Evolutionary conservation across 768 basidiomycete species (phyloP), one percentile per base, ranked within the genome.

Genomic region (Auriscalpium microsporum): DNA sequence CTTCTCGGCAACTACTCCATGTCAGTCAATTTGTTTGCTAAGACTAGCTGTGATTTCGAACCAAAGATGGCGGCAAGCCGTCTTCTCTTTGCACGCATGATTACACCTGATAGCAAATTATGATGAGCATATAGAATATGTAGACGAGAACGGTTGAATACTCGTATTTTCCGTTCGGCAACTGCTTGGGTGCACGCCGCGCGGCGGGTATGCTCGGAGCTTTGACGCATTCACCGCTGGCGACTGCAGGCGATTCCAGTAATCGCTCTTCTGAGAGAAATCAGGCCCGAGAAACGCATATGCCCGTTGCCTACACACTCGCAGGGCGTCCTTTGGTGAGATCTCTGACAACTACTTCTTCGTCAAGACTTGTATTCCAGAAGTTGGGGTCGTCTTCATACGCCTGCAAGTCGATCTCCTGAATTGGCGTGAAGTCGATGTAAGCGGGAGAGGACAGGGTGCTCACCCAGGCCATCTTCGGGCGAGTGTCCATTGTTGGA

Each of bases 41-140:
- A 10, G 19, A 40, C 21, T 16, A 33, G 23, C 46, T 42, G 40
- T 7, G 17, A 47, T 45, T 42, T 59, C 59, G 13, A 51, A 89
- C 90, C 90, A 92, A 37, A 83, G 65, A 71, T 93, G 90, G 23
- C 84, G 79, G 64, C 90, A 93, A 45, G 72, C 75, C 4, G 72
- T 69, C 68, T 90, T 92, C 63, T 90, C 82, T 65, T 86, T 88
- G 75, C 90, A 93, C 19, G 76, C 51, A 61, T 93, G 90, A 61
- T 87, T 87, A 64, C 90, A 93, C 50, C 88, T 90, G 42, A 36
- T 21, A 50, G 6, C 28, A 7, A 14, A n/a, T 28, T 28, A 2
- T 52, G 37, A 19, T 45, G 44, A 49, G 33, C 17, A 13, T 34
- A 19, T 17, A 21, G 16, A 51, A 48, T 10, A 21, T 42, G 28